phyloP scores from a whole-genome alignment of 257 asterid species.

The Rauvolfia tetraphylla region DNA sequence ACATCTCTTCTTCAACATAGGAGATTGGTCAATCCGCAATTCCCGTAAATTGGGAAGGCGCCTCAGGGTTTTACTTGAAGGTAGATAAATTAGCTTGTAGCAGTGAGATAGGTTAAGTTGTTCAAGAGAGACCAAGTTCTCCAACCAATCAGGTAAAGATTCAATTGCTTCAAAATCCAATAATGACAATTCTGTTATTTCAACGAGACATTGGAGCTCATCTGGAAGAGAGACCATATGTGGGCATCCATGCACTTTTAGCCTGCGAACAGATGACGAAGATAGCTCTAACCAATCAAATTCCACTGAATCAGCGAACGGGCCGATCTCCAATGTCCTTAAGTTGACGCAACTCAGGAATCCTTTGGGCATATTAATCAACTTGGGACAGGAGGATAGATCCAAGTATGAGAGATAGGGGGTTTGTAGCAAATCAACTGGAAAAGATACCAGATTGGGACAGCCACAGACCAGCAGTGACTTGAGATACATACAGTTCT shows the following conservation, averaged over 20 bases:
- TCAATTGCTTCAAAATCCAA: constrained; percentile 3
- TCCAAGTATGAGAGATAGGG: not conserved
- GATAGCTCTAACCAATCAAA: not conserved
- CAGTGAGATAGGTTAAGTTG: accelerated
- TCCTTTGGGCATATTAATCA: constrained; percentile 5
- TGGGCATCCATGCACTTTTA: not conserved
- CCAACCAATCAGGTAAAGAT: constrained; percentile 26
- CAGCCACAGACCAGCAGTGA: accelerated
- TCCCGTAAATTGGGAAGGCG: not conserved
- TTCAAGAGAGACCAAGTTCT: constrained; percentile 11
- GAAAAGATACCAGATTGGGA: constrained; percentile 5
- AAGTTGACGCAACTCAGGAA: constrained; percentile 4
- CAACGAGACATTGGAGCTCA: constrained; percentile 14
- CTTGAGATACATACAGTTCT: not conserved
- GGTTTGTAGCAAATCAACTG: not conserved
- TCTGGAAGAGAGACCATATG: constrained; percentile 12
- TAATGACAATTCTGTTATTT: accelerated
- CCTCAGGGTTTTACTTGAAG: constrained; percentile 10
- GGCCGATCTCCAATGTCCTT: not conserved
- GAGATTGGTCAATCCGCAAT: not conserved
- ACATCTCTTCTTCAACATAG: not conserved
- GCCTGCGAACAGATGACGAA: not conserved
- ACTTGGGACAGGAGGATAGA: constrained; percentile 1
- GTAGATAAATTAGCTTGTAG: constrained; percentile 6
- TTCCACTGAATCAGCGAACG: constrained; percentile 6